Percentiles rank a stretch among this genome's conserved stretches.
Conservation (phyloP, 768 basidiomycete genomes). For the Daedaleopsis nitida region DNA sequence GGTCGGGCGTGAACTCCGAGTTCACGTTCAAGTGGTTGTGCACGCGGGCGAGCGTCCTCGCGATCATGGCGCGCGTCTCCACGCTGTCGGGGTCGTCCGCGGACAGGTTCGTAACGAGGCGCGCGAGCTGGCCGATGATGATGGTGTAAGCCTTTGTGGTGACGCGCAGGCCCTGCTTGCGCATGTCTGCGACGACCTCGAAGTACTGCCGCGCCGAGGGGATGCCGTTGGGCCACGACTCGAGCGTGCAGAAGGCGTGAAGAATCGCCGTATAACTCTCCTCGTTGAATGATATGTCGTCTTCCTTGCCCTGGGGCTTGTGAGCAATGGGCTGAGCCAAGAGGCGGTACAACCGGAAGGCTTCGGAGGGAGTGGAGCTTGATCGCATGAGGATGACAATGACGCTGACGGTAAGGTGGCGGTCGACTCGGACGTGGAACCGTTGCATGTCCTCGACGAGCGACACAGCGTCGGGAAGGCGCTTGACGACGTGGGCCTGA, state of each 20-base stretch:
- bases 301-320: background rate
- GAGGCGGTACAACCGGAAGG: slow-evolving; percentile 61
- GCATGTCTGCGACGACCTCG: slow-evolving; percentile 82
- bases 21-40: slow-evolving; percentile 83
- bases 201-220: slow-evolving; percentile 48
- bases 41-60: slow-evolving; percentile 55
- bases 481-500: slow-evolving; percentile 47
- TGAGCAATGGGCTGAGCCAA: slow-evolving; percentile 31
- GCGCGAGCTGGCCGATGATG: slow-evolving; percentile 58
- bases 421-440: slow-evolving; percentile 47
- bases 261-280: slow-evolving; percentile 67
- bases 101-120: slow-evolving; percentile 37
- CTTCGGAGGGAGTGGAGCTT: slow-evolving; percentile 54
- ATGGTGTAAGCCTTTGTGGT: slow-evolving; percentile 66
- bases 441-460: slow-evolving; percentile 70
- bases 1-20: slow-evolving; percentile 71
- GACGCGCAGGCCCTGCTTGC: slow-evolving; percentile 56
- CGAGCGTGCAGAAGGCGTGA: slow-evolving; percentile 59
- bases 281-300: slow-evolving; percentile 45
- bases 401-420: slow-evolving; percentile 48
- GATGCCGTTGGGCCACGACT: slow-evolving; percentile 41
- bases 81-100: slow-evolving; percentile 16
- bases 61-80: slow-evolving; percentile 25
- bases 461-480: slow-evolving; percentile 46
- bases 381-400: slow-evolving; percentile 70